Evolutionary conservation across 2,329 filamentous ascomycete species (phyloP).

Genomic region (Lasiodiplodia sp.): DNA sequence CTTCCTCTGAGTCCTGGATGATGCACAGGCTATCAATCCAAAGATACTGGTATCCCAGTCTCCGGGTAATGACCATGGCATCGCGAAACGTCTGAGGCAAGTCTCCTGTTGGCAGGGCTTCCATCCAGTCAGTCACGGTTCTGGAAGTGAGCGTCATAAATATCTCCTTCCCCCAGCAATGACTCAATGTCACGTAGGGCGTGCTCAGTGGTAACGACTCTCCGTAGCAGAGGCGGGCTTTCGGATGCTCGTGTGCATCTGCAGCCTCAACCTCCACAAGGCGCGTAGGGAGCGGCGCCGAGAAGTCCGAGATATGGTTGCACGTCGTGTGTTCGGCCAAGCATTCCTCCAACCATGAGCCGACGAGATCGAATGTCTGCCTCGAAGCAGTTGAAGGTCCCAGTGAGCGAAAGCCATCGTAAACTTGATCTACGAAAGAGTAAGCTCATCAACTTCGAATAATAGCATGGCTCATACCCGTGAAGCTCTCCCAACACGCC

Average conservation of each 20-base stretch:
- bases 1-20: conserved; percentile 30
- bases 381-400: conserved; percentile 4
- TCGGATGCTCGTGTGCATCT: not conserved
- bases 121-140: not conserved
- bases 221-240: not conserved
- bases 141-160: not conserved
- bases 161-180: conserved; percentile 14
- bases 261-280: not conserved
- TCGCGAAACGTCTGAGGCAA: conserved; percentile 30
- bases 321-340: conserved; percentile 4
- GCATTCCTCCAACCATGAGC: conserved; percentile 4
- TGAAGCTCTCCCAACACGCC: not conserved
- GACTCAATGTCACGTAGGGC: not conserved
- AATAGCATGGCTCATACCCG: not conserved
- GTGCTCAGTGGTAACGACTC: not conserved
- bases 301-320: not conserved
- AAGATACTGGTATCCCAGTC: conserved; percentile 26
- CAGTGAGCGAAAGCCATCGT: not conserved
- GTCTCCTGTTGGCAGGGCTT: not conserved
- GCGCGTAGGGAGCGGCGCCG: not conserved
- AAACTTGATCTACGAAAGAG: not conserved
- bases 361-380: conserved; percentile 2
- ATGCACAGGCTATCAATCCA: conserved; percentile 35
- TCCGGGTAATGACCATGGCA: conserved; percentile 24
- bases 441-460: not conserved